Percentiles rank a stretch among this genome's conserved stretches.
These are phyloP conservation scores for Favolaschia claudopus DNA, from an alignment of 768 basidiomycete genomes.

Conservation along the genomic window DNA sequence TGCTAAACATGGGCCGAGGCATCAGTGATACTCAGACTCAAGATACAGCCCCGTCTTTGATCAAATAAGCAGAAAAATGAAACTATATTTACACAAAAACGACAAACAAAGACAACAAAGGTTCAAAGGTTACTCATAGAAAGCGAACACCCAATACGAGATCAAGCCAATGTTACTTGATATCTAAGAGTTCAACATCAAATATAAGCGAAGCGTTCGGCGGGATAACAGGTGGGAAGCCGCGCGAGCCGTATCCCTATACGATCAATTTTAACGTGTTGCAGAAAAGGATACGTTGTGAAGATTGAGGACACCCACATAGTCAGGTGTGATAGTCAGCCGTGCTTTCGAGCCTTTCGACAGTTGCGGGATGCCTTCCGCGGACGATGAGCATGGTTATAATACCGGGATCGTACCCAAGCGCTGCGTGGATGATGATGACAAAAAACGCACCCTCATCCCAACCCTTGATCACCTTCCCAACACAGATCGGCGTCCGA, in stretches of 20 bases:
- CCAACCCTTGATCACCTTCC: slow-evolving; percentile 89
- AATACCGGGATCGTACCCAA: no score
- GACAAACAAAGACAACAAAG: no score
- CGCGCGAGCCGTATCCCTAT: slow-evolving; percentile 76
- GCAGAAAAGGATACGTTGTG: no score
- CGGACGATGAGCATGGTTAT: slow-evolving; percentile 28
- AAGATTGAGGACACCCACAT: slow-evolving; percentile 62
- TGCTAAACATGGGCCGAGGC: no score
- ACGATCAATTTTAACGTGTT: slow-evolving; percentile 7
- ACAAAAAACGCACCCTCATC: slow-evolving; percentile 78
- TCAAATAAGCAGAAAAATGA: no score
- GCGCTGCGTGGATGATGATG: not conserved
- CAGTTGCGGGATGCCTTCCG: slow-evolving; percentile 74
- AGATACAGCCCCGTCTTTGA: no score
- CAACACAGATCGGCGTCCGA: slow-evolving; percentile 73
- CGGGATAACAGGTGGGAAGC: slow-evolving; percentile 84
- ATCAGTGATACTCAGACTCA: no score
- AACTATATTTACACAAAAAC: no score
- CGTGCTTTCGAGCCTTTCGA: slow-evolving; percentile 81
- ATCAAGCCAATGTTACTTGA: no score
- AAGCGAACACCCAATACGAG: no score
- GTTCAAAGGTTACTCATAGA: no score
- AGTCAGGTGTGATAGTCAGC: slow-evolving; percentile 75
- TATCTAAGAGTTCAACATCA: slow-evolving; percentile 83
- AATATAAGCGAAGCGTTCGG: slow-evolving; percentile 77